phyloP scores from a whole-genome alignment of 1,284 basidiomycete genomes.

The Puccinia novopanici region DNA sequence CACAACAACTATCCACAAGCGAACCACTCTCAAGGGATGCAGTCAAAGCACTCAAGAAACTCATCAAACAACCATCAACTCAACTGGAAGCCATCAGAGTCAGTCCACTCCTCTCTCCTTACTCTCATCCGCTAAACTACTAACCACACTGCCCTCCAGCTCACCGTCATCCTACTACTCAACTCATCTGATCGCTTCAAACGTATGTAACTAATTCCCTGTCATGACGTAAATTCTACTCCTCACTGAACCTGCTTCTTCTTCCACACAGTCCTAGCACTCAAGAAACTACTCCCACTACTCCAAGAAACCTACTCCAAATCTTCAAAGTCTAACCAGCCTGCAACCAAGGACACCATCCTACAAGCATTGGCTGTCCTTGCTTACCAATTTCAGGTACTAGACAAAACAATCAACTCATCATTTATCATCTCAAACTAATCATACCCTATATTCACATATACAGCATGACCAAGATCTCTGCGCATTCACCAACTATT shows the following conservation, averaged over 20 bases:
- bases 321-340: not conserved
- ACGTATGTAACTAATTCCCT: not conserved
- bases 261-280: slow-evolving; percentile 22
- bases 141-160: slow-evolving; percentile 59
- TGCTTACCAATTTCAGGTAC: slow-evolving; percentile 42
- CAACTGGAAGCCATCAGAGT: slow-evolving; percentile 56
- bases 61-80: slow-evolving; percentile 64
- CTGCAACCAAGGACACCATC: slow-evolving; percentile 17
- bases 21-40: slow-evolving; percentile 74
- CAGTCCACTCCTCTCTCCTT: not conserved
- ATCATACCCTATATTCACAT: slow-evolving; percentile 74
- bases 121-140: slow-evolving; percentile 2
- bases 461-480: slow-evolving; percentile 51
- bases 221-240: too few relatives aligned
- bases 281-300: slow-evolving; percentile 30
- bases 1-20: slow-evolving; percentile 70
- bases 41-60: slow-evolving; percentile 69
- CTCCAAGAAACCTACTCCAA: slow-evolving; percentile 40
- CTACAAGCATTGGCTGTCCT: slow-evolving; percentile 27
- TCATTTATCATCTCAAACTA: not conserved
- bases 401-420: not conserved
- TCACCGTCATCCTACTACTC: slow-evolving; percentile 36
- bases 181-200: slow-evolving; percentile 47
- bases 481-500: slow-evolving; percentile 26
- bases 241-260: not conserved